Evolutionary conservation across 352 stramenopile species (phyloP).

Genomic region (Blastocystis hominis): DNA sequence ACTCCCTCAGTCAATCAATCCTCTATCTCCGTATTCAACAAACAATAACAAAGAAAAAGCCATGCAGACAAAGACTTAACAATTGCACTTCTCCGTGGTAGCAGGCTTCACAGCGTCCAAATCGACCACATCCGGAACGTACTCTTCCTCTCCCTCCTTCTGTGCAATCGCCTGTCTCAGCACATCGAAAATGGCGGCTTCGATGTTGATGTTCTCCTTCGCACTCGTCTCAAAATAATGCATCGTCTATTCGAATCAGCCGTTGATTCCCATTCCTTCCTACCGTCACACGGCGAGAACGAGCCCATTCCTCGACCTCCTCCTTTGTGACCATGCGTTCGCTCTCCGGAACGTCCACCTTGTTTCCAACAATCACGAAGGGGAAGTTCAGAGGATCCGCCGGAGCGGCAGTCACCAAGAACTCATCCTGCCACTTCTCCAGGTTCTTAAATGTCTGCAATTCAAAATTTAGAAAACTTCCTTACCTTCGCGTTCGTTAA

Average conservation of each 20-base stretch:
- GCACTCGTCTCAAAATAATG: slow-evolving; percentile 93
- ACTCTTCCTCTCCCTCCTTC: slow-evolving; percentile 51
- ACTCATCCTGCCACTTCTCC: slow-evolving; percentile 90
- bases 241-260: slow-evolving; percentile 69
- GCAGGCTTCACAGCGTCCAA: slow-evolving; percentile 34
- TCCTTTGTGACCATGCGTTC: slow-evolving; percentile 68
- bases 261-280: slow-evolving; percentile 4
- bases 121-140: slow-evolving; percentile 51
- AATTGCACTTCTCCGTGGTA: slow-evolving; percentile 43
- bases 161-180: slow-evolving; percentile 49
- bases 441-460: slow-evolving; percentile 87
- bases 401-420: slow-evolving; percentile 69
- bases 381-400: slow-evolving; percentile 82
- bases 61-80: slow-evolving; percentile 8
- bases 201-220: slow-evolving; percentile 89
- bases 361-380: slow-evolving; percentile 96
- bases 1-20: too few species aligned
- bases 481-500: slow-evolving; percentile 86
- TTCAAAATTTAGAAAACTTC: neutral
- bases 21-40: neutral
- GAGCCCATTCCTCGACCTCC: slow-evolving; percentile 83
- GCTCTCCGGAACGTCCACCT: slow-evolving; percentile 82
- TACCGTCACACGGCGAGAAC: slow-evolving; percentile 68
- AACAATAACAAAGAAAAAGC: neutral
- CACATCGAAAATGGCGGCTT: slow-evolving; percentile 78